Conservation (phyloP, 2,329 filamentous ascomycete species). For the Aspergillus ruber region DNA sequence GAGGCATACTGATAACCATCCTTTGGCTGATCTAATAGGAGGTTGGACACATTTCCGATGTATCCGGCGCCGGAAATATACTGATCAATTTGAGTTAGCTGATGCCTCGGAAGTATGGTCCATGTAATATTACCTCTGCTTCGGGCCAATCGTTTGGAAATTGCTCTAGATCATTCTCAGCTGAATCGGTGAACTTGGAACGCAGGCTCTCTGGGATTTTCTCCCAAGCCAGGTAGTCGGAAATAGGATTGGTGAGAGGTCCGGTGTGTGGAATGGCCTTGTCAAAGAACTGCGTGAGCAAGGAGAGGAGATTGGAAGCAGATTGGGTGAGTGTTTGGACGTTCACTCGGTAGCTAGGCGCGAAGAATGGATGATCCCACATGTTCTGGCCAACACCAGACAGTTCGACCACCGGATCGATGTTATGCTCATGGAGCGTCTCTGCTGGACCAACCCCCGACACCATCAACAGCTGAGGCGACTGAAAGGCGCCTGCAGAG, state of each 20-base stretch:
- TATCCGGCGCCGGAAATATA: slow-evolving; percentile 21
- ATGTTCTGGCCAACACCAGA: slow-evolving; percentile 34
- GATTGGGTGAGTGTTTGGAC: slow-evolving; percentile 19
- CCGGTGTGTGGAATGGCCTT: slow-evolving; percentile 13
- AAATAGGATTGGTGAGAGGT: slow-evolving; percentile 17
- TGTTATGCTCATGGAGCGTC: slow-evolving; percentile 18
- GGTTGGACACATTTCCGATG: slow-evolving; percentile 18
- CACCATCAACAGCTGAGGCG: slow-evolving; percentile 48
- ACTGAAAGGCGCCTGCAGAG: slow-evolving; percentile 48
- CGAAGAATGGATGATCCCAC: slow-evolving; percentile 29
- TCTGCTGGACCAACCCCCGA: slow-evolving; percentile 43
- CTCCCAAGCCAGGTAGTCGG: slow-evolving; percentile 26
- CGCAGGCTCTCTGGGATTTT: slow-evolving; percentile 23
- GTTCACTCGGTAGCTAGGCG: slow-evolving; percentile 20
- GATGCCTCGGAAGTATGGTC: not conserved
- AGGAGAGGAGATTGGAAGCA: slow-evolving; percentile 10
- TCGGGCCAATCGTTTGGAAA: slow-evolving; percentile 34
- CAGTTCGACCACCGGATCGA: slow-evolving; percentile 21
- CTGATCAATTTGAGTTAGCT: slow-evolving; percentile 5
- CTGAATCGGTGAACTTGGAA: slow-evolving; percentile 10
- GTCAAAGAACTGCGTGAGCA: slow-evolving; percentile 6
- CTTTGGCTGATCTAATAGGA: slow-evolving; percentile 11
- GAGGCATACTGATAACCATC: slow-evolving; percentile 22
- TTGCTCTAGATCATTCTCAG: slow-evolving; percentile 10
- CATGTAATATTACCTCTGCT: slow-evolving; percentile 17